Evolutionary conservation across 148 eudicot genomes (phyloP), one percentile per base, ranked within the genome.

Genomic region (Chenopodium quinoa): DNA sequence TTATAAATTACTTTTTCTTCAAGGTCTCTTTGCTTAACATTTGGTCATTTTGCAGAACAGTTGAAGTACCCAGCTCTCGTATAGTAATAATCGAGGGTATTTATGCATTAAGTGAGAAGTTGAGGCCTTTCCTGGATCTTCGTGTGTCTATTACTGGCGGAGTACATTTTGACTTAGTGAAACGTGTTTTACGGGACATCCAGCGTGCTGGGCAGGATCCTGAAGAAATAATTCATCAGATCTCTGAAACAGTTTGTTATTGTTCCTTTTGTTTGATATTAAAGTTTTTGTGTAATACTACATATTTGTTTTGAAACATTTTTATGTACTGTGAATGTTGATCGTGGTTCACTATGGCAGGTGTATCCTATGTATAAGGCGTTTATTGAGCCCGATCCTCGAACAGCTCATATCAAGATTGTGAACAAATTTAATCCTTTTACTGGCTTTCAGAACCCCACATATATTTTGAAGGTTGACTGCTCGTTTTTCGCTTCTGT

Each of bases 311-410:
- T 27, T 29, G 48, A 54, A n/a, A 31, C 56, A 25, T 72, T 32
- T 83, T 31, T 58, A 22, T 78, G 9, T 75, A 37, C 52, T 60
- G 40, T 31, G 56, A 34, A 23, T 56, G 63, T 84, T 83, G 76
- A 83, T 48, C 17, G 22, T 60, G 73, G 46, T 84, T 64, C 34
- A 63, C 56, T 32, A 77, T 75, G 79, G 34, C 96, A 95, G 97
- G 97, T 93, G 62, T 95, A 95, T 88, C 99, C 99, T 67, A 95
- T 93, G 97, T 95, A 93, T 88, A 95, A 93, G 86, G 99, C 99
- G 76, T 95, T 95, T 78, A 95, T 95, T 25, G 99, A 95, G 87
- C 99, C 99, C 31, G 97, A 93, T 84, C 91, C 93, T 31, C 89
- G 92, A 81, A 95, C 97, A 37, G 99, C 99, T 48, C 97, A 95